These are phyloP conservation scores for Hordeum pubiflorum DNA, from an alignment of 202 grass and related monocot genomes.

Conservation along the genomic window DNA sequence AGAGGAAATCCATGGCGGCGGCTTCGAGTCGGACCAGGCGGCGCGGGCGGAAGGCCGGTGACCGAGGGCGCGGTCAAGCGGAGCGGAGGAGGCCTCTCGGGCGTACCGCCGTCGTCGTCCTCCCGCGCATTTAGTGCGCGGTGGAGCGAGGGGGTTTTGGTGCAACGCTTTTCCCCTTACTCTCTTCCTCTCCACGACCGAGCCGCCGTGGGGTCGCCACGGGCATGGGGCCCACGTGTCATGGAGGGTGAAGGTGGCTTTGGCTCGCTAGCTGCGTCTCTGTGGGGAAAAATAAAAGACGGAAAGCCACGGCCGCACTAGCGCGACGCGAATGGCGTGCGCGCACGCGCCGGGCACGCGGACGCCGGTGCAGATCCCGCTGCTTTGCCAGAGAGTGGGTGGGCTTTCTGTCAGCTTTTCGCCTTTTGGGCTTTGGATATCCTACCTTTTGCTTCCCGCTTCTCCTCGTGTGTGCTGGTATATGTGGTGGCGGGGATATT, in stretches of 20 bases:
- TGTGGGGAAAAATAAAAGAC: too few species aligned
- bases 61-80: background rate
- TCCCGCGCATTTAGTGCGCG: background rate
- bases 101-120: background rate
- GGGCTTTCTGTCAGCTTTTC: background rate
- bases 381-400: background rate
- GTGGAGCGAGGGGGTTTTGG: background rate
- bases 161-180: background rate
- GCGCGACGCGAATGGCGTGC: background rate
- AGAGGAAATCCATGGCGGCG: conserved; percentile 35
- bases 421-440: background rate
- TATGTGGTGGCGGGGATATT: too few species aligned
- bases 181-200: background rate
- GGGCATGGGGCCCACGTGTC: background rate
- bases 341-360: background rate
- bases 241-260: background rate
- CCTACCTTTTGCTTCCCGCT: too few species aligned
- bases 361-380: background rate
- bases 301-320: background rate
- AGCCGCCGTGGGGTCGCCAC: background rate
- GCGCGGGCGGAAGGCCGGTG: background rate
- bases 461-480: too few species aligned
- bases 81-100: background rate
- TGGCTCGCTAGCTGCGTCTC: background rate
- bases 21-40: background rate